These are phyloP conservation scores for Lepidium sativum DNA, from an alignment of 345 rosid species.

Conservation along the genomic window DNA sequence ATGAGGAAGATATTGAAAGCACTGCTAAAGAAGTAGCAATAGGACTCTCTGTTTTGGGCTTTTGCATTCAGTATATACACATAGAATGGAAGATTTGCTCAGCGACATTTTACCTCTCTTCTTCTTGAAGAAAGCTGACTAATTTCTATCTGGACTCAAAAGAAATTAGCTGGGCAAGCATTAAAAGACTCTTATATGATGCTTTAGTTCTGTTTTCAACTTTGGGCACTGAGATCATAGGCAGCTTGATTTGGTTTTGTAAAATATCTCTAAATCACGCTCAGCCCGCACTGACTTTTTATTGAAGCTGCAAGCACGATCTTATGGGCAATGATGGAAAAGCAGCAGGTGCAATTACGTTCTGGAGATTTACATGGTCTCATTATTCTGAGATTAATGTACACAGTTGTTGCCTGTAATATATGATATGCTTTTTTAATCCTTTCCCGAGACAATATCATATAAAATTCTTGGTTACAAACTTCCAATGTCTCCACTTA, in stretches of 20 bases:
- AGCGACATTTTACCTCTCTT: constrained; percentile 8
- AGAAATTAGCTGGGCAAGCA: constrained; percentile 19
- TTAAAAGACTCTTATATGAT: constrained; percentile 21
- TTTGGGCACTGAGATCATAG: constrained; percentile 15
- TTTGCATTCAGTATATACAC: constrained; percentile 24
- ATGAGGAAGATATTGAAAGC: constrained; percentile 77
- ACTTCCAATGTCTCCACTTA: background rate
- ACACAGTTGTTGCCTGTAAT: constrained; percentile 6
- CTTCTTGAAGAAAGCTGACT: constrained; percentile 23
- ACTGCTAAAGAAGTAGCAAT: constrained; percentile 50
- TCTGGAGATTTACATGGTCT: constrained; percentile 2
- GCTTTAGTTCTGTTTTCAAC: constrained; percentile 20
- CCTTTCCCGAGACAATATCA: background rate
- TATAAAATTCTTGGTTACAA: background rate
- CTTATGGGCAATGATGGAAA: background rate
- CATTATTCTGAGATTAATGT: background rate
- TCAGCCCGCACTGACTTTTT: background rate
- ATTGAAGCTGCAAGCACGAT: constrained; percentile 8
- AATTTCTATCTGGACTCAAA: constrained; percentile 5
- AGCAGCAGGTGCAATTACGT: constrained; percentile 1
- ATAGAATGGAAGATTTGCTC: constrained; percentile 24
- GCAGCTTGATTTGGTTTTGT: constrained; percentile 18
- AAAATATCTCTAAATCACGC: constrained; percentile 16
- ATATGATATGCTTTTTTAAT: constrained; percentile 1
- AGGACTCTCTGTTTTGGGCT: constrained; percentile 4